These are phyloP conservation scores for Inonotus obliquus DNA, from an alignment of 1,284 basidiomycete species.

Conservation along the genomic window DNA sequence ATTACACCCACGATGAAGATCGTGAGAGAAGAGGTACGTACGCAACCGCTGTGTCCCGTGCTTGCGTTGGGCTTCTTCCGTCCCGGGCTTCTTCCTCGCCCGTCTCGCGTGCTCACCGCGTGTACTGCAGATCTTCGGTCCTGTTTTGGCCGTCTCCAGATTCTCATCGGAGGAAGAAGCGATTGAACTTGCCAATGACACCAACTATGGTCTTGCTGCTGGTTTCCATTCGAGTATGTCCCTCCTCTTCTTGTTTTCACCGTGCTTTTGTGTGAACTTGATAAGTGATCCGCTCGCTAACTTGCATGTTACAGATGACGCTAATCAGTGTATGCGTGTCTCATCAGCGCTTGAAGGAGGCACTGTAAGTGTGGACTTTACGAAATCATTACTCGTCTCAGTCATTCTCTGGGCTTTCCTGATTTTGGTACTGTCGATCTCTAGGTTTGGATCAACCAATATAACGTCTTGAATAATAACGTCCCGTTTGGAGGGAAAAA, in stretches of 20 bases:
- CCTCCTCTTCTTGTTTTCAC: not conserved
- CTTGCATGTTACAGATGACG: conserved; percentile 52
- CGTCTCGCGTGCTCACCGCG: conserved; percentile 7
- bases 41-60: not conserved
- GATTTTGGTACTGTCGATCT: not conserved
- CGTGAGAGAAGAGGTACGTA: conserved; percentile 39
- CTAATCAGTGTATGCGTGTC: conserved; percentile 84
- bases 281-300: conserved; percentile 10
- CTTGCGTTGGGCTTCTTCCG: conserved; percentile 1
- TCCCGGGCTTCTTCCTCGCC: not conserved
- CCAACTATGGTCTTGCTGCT: conserved; percentile 83
- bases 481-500: conserved; percentile 95
- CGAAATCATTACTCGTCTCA: not conserved
- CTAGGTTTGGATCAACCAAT: conserved; percentile 88
- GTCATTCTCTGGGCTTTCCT: not conserved
- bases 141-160: conserved; percentile 70
- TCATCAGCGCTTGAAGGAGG: conserved; percentile 81
- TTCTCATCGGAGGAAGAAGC: conserved; percentile 82
- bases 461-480: conserved; percentile 75
- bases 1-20: conserved; percentile 74
- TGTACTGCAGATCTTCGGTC: conserved; percentile 73
- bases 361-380: conserved; percentile 46
- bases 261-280: not conserved
- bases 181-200: conserved; percentile 77
- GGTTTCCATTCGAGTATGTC: conserved; percentile 80